phyloP scores from a whole-genome alignment of 2,329 filamentous ascomycete species.

The Penicillium sp. region DNA sequence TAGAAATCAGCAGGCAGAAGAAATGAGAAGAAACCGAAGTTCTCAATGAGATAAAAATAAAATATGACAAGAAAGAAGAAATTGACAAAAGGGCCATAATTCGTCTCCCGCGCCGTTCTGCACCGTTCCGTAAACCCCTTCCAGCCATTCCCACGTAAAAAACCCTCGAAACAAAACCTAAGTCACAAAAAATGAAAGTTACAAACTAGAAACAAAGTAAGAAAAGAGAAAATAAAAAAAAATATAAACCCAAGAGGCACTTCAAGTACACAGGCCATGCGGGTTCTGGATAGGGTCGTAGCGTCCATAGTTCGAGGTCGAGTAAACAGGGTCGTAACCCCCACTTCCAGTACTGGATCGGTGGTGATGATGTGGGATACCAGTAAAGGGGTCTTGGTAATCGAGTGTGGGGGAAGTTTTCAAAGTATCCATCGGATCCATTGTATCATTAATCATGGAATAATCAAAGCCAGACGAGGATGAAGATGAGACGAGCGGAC shows the following conservation, averaged over 20 bases:
- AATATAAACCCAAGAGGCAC: neutral
- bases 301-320: slow-evolving; percentile 33
- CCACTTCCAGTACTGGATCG: slow-evolving; percentile 25
- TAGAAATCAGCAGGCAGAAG: neutral
- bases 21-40: slow-evolving; percentile 1
- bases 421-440: slow-evolving; percentile 42
- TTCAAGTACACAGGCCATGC: slow-evolving; percentile 37
- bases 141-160: slow-evolving; percentile 15
- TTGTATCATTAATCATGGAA: slow-evolving; percentile 38
- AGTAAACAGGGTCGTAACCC: slow-evolving; percentile 34
- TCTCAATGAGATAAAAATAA: slow-evolving; percentile 1
- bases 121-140: slow-evolving; percentile 31
- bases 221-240: neutral
- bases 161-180: slow-evolving; percentile 1
- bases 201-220: neutral
- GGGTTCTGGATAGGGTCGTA: slow-evolving; percentile 35
- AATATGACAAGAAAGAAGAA: slow-evolving; percentile 13
- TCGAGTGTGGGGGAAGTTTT: slow-evolving; percentile 34
- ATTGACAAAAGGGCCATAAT: slow-evolving; percentile 22
- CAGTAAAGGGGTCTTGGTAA: slow-evolving; percentile 35
- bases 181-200: slow-evolving; percentile 4
- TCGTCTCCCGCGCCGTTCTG: slow-evolving; percentile 39
- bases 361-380: slow-evolving; percentile 23
- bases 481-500: slow-evolving; percentile 41
- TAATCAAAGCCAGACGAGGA: slow-evolving; percentile 42